Evolutionary conservation across 441 rosid species (phyloP).

Genomic region (Bruguiera hainesii): DNA sequence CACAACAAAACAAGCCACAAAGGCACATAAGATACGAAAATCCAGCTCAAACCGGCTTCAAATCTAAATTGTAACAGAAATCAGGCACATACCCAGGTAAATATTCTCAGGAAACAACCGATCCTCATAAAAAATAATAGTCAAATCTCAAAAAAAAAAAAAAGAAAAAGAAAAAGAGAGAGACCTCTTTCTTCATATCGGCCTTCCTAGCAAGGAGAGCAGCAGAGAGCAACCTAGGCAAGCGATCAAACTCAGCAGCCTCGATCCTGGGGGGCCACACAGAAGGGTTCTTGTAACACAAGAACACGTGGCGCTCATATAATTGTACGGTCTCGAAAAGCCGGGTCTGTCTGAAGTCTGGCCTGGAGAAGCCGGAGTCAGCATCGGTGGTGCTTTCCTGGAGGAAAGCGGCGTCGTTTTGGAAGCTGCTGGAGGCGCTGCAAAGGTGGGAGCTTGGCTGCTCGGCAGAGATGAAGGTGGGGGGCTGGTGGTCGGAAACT

Average conservation of each 20-base stretch:
- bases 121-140: not conserved
- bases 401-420: constrained; percentile 59
- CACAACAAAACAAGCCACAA: no score
- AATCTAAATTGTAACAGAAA: no score
- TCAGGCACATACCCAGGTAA: constrained; percentile 15
- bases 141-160: not conserved
- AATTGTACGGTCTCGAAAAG: constrained; percentile 78
- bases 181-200: constrained; percentile 73
- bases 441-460: constrained; percentile 50
- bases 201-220: constrained; percentile 67
- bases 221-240: constrained; percentile 93
- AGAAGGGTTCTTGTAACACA: constrained; percentile 91
- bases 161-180: not conserved
- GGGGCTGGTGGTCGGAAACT: constrained; percentile 53
- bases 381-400: constrained; percentile 31
- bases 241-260: constrained; percentile 99
- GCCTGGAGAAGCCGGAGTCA: constrained; percentile 80
- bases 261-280: constrained; percentile 97
- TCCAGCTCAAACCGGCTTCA: no score
- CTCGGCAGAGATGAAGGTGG: constrained; percentile 46
- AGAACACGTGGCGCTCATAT: constrained; percentile 83
- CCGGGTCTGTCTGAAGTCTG: constrained; percentile 64
- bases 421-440: constrained; percentile 80
- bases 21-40: no score
- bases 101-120: constrained; percentile 7